Evolutionary conservation across 352 stramenopile species (phyloP).

Genomic region (Phytopythium kandeliae): DNA sequence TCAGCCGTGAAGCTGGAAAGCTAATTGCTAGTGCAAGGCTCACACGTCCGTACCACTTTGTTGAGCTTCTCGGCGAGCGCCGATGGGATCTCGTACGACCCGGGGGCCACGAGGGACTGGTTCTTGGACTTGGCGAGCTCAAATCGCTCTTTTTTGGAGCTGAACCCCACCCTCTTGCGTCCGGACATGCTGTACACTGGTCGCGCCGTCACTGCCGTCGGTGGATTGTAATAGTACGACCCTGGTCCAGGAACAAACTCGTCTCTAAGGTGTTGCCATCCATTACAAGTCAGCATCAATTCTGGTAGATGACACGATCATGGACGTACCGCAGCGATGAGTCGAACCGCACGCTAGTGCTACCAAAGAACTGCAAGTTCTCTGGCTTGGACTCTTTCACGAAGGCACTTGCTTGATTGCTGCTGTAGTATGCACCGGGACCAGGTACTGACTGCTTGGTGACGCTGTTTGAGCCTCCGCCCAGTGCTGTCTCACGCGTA

Average conservation of each 20-base stretch:
- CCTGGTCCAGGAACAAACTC: conserved; percentile 34
- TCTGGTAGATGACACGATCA: neutral
- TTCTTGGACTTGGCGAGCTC: conserved; percentile 33
- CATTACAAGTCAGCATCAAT: neutral
- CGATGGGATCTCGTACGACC: conserved; percentile 61
- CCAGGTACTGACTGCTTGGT: conserved; percentile 45
- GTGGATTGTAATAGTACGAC: conserved; percentile 58
- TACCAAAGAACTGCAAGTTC: conserved; percentile 79
- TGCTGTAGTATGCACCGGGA: conserved; percentile 48
- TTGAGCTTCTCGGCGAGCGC: conserved; percentile 53
- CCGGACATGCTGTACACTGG: conserved; percentile 13
- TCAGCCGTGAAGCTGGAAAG: neutral
- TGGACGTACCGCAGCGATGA: conserved; percentile 19
- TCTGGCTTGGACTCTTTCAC: conserved; percentile 42
- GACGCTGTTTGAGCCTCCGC: conserved; percentile 7
- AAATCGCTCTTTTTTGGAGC: conserved; percentile 71
- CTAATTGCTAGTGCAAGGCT: neutral
- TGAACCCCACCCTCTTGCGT: conserved; percentile 53
- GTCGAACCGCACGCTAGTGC: conserved; percentile 66
- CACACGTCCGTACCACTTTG: conserved; percentile 42
- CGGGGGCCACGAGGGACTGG: conserved; percentile 43
- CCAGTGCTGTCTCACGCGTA: conserved; percentile 36
- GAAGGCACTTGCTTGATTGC: conserved; percentile 36
- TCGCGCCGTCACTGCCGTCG: conserved; percentile 22
- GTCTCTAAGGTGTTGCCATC: conserved; percentile 14